Conservation (phyloP, 176 grass and related monocot genomes). For the Echinochloa phyllopogon region DNA sequence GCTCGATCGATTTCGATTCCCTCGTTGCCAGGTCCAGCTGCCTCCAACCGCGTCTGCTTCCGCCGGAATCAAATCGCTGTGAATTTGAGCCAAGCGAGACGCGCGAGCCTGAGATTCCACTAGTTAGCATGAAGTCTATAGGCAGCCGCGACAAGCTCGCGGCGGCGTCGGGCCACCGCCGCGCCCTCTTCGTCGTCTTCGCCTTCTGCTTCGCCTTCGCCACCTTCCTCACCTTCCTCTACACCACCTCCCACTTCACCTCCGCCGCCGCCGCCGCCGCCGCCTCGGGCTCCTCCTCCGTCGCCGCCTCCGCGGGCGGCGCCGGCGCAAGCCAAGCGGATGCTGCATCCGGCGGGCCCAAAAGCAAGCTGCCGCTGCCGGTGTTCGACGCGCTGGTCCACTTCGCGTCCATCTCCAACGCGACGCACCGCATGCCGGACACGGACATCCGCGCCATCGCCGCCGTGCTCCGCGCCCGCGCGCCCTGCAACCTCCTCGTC, state of each 20-base stretch:
- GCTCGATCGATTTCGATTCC: constrained; percentile 23
- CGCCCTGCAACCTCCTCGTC: constrained; percentile 73
- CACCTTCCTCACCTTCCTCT: constrained; percentile 72
- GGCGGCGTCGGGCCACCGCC: constrained; percentile 55
- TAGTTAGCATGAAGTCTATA: constrained; percentile 45
- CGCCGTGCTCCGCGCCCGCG: constrained; percentile 45
- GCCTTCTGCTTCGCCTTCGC: constrained; percentile 80
- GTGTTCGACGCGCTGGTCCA: constrained; percentile 79
- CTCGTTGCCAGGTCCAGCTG: neutral
- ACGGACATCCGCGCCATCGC: constrained; percentile 68
- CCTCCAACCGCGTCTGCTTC: neutral
- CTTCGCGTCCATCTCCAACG: constrained; percentile 61
- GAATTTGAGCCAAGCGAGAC: constrained; percentile 4
- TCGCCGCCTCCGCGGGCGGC: neutral
- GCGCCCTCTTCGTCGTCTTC: constrained; percentile 57
- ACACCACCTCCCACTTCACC: constrained; percentile 51
- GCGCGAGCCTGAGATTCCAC: no score
- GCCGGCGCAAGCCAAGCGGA: neutral
- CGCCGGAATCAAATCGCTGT: neutral
- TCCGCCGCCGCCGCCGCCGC: neutral
- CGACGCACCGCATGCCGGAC: constrained; percentile 65
- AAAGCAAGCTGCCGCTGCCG: constrained; percentile 43
- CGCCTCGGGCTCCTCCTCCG: neutral
- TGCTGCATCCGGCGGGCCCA: neutral
- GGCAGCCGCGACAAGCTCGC: constrained; percentile 52